phyloP scores from a whole-genome alignment of 805 yeast genomes.

The Starmera caribaea region DNA sequence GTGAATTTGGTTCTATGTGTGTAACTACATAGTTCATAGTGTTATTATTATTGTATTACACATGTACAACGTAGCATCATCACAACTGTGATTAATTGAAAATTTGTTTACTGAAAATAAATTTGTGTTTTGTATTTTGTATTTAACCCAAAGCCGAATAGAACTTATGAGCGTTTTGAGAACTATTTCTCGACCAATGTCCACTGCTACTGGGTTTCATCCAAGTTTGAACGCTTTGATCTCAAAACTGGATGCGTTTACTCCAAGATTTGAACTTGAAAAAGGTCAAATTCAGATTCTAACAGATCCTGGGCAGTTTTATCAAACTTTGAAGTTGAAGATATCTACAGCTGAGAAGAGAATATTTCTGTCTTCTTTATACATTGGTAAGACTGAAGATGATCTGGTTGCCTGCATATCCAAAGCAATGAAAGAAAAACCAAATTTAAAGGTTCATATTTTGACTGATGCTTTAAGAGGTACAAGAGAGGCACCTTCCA shows the following conservation, averaged over 20 bases:
- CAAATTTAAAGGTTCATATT: slow-evolving; percentile 57
- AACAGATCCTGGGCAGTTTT: slow-evolving; percentile 63
- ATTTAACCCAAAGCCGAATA: too few relatives aligned
- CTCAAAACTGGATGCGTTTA: slow-evolving; percentile 48
- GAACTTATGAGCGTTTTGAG: neutral
- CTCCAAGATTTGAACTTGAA: slow-evolving; percentile 57
- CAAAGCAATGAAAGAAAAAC: slow-evolving; percentile 48
- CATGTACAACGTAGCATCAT: too few relatives aligned
- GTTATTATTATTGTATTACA: too few relatives aligned
- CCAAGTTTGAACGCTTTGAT: slow-evolving; percentile 34
- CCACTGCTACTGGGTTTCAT: slow-evolving; percentile 22
- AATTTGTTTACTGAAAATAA: neutral
- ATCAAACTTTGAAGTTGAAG: slow-evolving; percentile 49
- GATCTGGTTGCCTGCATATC: slow-evolving; percentile 62
- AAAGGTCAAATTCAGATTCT: slow-evolving; percentile 52
- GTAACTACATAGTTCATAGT: too few relatives aligned
- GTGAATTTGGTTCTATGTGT: too few relatives aligned
- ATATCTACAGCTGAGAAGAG: slow-evolving; percentile 54
- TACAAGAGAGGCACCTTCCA: slow-evolving; percentile 81
- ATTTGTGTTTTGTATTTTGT: too few relatives aligned
- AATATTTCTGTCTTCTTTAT: slow-evolving; percentile 75
- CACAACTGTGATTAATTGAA: too few relatives aligned
- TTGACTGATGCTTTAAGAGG: slow-evolving; percentile 86
- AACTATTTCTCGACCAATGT: neutral
- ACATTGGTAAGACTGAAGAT: slow-evolving; percentile 73